Conservation (phyloP, 148 eudicot genomes). For the Rhododendron vialii region DNA sequence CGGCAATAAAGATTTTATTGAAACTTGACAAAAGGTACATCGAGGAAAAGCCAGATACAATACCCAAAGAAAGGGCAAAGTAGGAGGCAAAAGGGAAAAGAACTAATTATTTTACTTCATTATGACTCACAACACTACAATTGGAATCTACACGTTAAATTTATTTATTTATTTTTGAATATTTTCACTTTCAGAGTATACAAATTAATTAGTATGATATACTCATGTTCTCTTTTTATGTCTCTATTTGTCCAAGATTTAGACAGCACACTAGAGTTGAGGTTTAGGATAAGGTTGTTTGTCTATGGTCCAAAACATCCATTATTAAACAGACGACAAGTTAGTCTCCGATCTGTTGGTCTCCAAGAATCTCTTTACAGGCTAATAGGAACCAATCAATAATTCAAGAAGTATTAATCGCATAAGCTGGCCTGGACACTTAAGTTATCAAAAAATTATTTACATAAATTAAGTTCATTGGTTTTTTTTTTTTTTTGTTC, state of each 20-base stretch:
- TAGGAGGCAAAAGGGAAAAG: no score
- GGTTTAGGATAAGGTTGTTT: slow-evolving; percentile 1
- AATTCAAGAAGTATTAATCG: neutral
- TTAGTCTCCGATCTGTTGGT: neutral
- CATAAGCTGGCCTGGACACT: no score
- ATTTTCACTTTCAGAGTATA: neutral
- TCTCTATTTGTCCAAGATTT: neutral
- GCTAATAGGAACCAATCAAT: neutral
- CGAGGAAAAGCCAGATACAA: no score
- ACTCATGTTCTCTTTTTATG: neutral
- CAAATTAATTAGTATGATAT: neutral
- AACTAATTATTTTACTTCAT: neutral
- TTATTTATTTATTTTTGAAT: no score
- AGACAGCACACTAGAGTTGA: neutral
- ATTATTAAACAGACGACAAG: neutral
- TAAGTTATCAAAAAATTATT: no score
- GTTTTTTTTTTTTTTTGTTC: no score
- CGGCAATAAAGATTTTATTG: no score
- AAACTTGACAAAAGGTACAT: no score
- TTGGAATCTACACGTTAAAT: neutral
- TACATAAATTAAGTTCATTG: no score
- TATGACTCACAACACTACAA: neutral
- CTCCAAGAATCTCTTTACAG: neutral
- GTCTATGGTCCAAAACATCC: neutral
- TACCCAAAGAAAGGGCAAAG: no score